Evolutionary conservation across 768 basidiomycete genomes (phyloP).

Genomic region (Calocybe cyanea): DNA sequence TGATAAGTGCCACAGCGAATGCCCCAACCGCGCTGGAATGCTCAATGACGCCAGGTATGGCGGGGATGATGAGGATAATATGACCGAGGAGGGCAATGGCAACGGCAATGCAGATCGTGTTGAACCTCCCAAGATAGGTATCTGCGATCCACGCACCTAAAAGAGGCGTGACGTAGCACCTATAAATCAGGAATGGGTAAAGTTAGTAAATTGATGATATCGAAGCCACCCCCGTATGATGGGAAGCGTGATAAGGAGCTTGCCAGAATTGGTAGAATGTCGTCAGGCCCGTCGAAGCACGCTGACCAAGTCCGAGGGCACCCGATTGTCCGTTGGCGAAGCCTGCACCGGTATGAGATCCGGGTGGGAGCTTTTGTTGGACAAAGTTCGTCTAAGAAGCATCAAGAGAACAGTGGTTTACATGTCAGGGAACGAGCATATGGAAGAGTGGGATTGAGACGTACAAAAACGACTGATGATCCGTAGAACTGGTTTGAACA

Average conservation of each 20-base stretch:
- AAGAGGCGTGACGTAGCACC: slow-evolving; percentile 65
- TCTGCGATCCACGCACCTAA: slow-evolving; percentile 73
- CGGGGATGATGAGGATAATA: slow-evolving; percentile 60
- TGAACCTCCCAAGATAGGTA: slow-evolving; percentile 68
- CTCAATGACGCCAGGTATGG: slow-evolving; percentile 51
- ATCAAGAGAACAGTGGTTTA: neutral
- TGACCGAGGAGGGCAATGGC: slow-evolving; percentile 60
- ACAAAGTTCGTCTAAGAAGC: slow-evolving; percentile 65
- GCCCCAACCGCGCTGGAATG: slow-evolving; percentile 15
- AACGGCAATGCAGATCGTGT: slow-evolving; percentile 64
- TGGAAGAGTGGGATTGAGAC: slow-evolving; percentile 6
- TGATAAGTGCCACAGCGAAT: slow-evolving; percentile 46
- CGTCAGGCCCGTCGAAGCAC: slow-evolving; percentile 65
- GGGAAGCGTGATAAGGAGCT: slow-evolving; percentile 8
- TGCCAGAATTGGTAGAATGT: slow-evolving; percentile 74
- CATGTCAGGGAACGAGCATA: neutral
- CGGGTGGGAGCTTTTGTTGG: slow-evolving; percentile 62
- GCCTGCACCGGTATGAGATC: slow-evolving; percentile 64
- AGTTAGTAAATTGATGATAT: too few relatives aligned
- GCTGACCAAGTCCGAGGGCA: slow-evolving; percentile 65
- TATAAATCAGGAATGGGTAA: too few relatives aligned
- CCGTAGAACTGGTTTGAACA: slow-evolving; percentile 35
- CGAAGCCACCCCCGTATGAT: neutral
- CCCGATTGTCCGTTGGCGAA: slow-evolving; percentile 55
- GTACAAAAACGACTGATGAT: slow-evolving; percentile 47